Evolutionary conservation across 345 rosid species (phyloP), one percentile per base, ranked within the genome.

Genomic region (Aethionema arabicum): DNA sequence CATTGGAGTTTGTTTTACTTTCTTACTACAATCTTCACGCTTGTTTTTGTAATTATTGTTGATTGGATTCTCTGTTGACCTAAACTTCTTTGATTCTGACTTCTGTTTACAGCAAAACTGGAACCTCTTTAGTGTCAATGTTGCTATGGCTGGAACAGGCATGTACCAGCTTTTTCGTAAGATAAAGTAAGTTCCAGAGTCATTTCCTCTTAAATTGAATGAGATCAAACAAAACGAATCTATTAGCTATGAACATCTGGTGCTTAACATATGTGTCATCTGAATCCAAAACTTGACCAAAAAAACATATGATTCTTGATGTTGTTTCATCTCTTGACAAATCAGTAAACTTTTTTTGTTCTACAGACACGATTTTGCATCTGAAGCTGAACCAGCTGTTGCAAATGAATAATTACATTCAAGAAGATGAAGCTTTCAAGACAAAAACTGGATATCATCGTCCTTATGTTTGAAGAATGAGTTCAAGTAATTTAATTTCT

Each of bases 91-190:
- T 32, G 54, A 54, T 37, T 31, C 38, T 6, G 55, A 39, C 56
- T 62, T 35, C 36, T 32, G 62, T 70, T 67, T 76, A 65, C 83
- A 89, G 98, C 85, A 89, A 79, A 89, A 92, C 76, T 92, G 97
- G 98, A 92, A 89, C 74, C 93, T 92, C 50, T 84, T 87, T 43
- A 80, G 95, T 33, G 96, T 90, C 52, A 93, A 87, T 53, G 56
- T 90, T 56, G 95, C 83, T 33, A 93, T 85, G 95, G 90, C 90
- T 2, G 85, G 78, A 54, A 90, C 99, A 1, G 96, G 97, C 58
- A 49, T 90, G 16, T 90, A 86, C 70, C 99, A 93, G 75, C 85
- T 93, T 50, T 13, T 84, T 5, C 92, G 97, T 63, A 90, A 87
- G 79, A 61, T 90, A 4, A 73, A 73, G 99, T 87, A 76, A 84